A percentile compares a stretch with the other conserved stretches of the same genome.
phyloP scores from a whole-genome alignment of 148 eudicot species.

The Nepenthes mirabilis region DNA sequence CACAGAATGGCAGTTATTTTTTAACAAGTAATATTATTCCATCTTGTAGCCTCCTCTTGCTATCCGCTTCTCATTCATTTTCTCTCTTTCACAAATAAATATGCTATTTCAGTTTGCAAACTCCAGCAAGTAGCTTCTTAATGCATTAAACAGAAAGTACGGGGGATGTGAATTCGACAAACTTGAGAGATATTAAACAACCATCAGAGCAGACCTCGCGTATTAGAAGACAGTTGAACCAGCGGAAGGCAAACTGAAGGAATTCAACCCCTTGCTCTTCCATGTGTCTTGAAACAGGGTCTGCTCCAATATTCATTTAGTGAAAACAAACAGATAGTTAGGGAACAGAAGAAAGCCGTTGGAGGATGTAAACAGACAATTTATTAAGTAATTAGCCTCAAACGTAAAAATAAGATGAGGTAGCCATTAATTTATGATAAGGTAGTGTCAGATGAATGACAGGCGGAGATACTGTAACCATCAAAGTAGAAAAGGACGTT shows the following conservation, averaged over 20 bases:
- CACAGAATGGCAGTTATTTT: too few relatives aligned
- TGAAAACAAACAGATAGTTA: neutral
- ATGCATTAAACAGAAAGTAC: neutral
- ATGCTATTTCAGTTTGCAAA: too few relatives aligned
- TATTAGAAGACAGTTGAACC: conserved; percentile 98
- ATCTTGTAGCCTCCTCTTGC: too few relatives aligned
- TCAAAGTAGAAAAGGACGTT: too few relatives aligned
- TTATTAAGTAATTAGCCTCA: neutral
- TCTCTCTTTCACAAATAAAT: too few relatives aligned
- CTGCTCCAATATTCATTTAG: conserved; percentile 19
- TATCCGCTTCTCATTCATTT: too few relatives aligned
- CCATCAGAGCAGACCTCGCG: conserved; percentile 58
- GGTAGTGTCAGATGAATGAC: too few relatives aligned
- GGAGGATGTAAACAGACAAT: neutral
- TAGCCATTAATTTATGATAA: too few relatives aligned
- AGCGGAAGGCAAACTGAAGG: conserved; percentile 97
- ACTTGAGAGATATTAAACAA: neutral
- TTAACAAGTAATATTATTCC: too few relatives aligned
- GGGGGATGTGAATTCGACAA: neutral
- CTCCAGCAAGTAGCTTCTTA: neutral
- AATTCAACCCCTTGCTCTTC: conserved; percentile 96
- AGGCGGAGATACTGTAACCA: too few relatives aligned
- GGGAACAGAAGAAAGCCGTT: neutral
- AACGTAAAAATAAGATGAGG: neutral
- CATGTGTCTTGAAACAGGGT: conserved; percentile 86